Base-by-base conservation (phyloP, 305 asterid genomes). In the Petunia hybrid region DNA sequence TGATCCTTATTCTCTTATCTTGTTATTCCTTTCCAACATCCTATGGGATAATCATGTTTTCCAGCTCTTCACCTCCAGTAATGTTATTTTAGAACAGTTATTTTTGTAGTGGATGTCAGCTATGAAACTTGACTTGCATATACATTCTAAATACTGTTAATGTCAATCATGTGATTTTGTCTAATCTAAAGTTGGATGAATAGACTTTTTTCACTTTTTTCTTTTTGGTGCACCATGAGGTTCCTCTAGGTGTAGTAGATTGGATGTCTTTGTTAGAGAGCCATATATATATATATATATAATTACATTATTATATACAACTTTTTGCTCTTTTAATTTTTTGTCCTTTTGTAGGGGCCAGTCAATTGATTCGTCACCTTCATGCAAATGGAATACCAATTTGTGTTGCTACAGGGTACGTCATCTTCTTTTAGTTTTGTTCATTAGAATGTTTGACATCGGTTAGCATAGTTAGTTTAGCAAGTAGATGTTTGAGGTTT, bases 341-440 rank as follows among this genome's bases (percentile, higher is more conserved):
- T 70, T 83, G 79, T 80, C 10, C 46, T 68, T 65, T 87, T 82
- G 22, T 87, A 94, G 97, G 98, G 76, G 97, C 95, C 81, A 86
- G 87, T 74, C 94, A 87, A 65, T 85, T 96, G 89, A 82, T 96
- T 82, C 88, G 82, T 85, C 97, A 94, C 89, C 97, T 96, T 85
- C 94, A 92, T 89, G 88, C 90, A 51, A 96, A 88, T 57, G 95
- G 96, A 70, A 84, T 94, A 78, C 99, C 99, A 83, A 94, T 95
- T 46, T 92, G 92, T 89, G 95, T 96, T 84, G 99, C 97, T 63
- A 94, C 99, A 1, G 99, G 98, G 98, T 94, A 90, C 46, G 85
- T 9, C 73, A 67, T 80, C 60, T 63, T 12, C 45, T 79, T 67
- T 82, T 78, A 14, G 45, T 66, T 57, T 76, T 36, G 67, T 84